Conservation (phyloP, 2,329 filamentous ascomycete genomes). For the Drechslerella dactyloides region DNA sequence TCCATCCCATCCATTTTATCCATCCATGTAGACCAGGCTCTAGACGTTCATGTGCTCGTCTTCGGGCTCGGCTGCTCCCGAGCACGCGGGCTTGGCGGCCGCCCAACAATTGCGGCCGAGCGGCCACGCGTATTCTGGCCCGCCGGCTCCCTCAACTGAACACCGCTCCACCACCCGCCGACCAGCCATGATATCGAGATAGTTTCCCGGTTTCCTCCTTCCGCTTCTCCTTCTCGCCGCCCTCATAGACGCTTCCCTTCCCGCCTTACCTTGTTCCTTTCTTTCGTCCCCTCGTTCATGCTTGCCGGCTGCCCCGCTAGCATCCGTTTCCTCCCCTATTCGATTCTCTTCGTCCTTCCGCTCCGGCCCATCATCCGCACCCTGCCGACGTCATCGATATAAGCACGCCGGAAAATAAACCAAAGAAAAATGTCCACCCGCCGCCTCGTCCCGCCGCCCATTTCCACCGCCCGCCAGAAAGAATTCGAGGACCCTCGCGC, state of each 20-base stretch:
- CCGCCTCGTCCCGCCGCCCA: slow-evolving; percentile 17
- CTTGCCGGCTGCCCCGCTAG: not conserved
- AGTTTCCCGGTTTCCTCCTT: not conserved
- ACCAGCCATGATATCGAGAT: not conserved
- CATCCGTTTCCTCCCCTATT: not conserved
- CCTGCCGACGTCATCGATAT: slow-evolving; percentile 37
- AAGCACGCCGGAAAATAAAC: slow-evolving; percentile 11
- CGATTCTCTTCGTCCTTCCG: not conserved
- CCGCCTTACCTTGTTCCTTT: not conserved
- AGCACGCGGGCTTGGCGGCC: slow-evolving; percentile 4
- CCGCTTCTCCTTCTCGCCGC: not conserved
- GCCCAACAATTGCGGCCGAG: not conserved
- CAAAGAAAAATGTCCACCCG: slow-evolving; percentile 40
- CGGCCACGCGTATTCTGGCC: not conserved
- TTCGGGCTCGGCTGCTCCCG: slow-evolving; percentile 21
- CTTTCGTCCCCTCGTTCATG: not conserved
- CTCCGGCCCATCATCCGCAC: not conserved
- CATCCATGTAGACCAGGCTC: no score
- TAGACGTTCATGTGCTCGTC: not conserved
- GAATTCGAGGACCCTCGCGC: slow-evolving; percentile 47
- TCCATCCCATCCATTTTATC: slow-evolving; percentile 6
- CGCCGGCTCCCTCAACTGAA: not conserved
- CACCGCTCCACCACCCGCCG: not conserved
- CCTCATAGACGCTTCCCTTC: not conserved
- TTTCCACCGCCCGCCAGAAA: slow-evolving; percentile 30